These are phyloP conservation scores for Diaporthe capsici DNA, from an alignment of 2,329 filamentous ascomycete genomes.

Conservation along the genomic window DNA sequence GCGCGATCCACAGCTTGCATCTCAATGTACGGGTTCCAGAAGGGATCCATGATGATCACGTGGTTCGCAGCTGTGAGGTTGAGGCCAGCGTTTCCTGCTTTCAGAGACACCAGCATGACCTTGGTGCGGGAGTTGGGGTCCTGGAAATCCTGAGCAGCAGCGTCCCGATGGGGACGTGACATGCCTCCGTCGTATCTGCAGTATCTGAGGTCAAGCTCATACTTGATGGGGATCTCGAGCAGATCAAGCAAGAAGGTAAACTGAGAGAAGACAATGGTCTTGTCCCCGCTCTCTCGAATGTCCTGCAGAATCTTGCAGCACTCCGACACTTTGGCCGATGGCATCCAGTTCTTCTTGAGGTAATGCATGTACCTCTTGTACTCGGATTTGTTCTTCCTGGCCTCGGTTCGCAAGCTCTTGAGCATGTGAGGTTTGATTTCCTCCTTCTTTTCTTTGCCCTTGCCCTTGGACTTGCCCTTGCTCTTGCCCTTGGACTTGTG, in stretches of 20 bases:
- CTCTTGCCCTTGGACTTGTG: slow-evolving; percentile 57
- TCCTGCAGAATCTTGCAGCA: slow-evolving; percentile 74
- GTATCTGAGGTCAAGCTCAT: slow-evolving; percentile 67
- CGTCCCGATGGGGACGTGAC: slow-evolving; percentile 74
- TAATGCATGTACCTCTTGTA: slow-evolving; percentile 79
- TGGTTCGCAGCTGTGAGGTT: slow-evolving; percentile 88
- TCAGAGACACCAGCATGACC: slow-evolving; percentile 83
- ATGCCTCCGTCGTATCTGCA: slow-evolving; percentile 84
- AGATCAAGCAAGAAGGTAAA: slow-evolving; percentile 86
- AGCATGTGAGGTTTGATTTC: slow-evolving; percentile 55
- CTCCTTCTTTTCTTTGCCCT: slow-evolving; percentile 60
- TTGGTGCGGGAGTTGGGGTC: slow-evolving; percentile 68
- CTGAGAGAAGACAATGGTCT: slow-evolving; percentile 86
- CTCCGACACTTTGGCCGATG: slow-evolving; percentile 82
- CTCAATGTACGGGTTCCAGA: slow-evolving; percentile 95
- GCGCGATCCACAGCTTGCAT: slow-evolving; percentile 93
- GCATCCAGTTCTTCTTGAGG: slow-evolving; percentile 77
- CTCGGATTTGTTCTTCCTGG: slow-evolving; percentile 72
- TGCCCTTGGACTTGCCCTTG: slow-evolving; percentile 58
- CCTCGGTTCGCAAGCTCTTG: slow-evolving; percentile 73
- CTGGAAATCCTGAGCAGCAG: slow-evolving; percentile 76
- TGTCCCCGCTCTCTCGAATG: slow-evolving; percentile 69
- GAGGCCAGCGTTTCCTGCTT: slow-evolving; percentile 87
- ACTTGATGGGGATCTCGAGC: slow-evolving; percentile 78
- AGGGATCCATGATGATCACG: slow-evolving; percentile 89